Evolutionary conservation across 2,329 filamentous ascomycete species (phyloP).

Genomic region (Calonectria hongkongensis): DNA sequence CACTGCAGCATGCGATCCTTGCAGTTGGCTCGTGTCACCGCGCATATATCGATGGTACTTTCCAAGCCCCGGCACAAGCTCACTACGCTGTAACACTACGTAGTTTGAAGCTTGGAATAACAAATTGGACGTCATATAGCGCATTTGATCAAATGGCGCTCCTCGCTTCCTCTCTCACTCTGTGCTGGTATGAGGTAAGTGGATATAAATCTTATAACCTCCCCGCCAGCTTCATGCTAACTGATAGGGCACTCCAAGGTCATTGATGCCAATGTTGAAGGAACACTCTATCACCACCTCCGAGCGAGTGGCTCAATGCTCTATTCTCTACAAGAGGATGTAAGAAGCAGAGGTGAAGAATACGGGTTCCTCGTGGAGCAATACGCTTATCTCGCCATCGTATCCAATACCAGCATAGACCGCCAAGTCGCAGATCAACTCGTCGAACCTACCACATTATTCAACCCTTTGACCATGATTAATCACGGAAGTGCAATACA

Average conservation of each 20-base stretch:
- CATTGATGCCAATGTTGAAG: slow-evolving; percentile 31
- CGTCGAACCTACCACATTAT: slow-evolving; percentile 1
- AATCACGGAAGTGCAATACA: slow-evolving; percentile 11
- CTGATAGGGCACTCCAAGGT: slow-evolving; percentile 5
- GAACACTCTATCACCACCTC: slow-evolving; percentile 29
- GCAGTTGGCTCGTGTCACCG: slow-evolving; percentile 31
- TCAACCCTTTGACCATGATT: slow-evolving; percentile 2
- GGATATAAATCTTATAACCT: too few species aligned
- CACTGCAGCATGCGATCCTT: slow-evolving; percentile 32
- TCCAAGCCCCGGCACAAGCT: not conserved
- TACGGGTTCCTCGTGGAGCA: slow-evolving; percentile 34
- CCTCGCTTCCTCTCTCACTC: slow-evolving; percentile 14
- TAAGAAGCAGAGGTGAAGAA: not conserved
- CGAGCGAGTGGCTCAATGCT: slow-evolving; percentile 25
- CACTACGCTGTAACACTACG: slow-evolving; percentile 32
- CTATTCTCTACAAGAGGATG: not conserved
- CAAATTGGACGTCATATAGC: slow-evolving; percentile 5
- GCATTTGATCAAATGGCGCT: slow-evolving; percentile 10
- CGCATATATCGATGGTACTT: slow-evolving; percentile 11
- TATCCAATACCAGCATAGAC: slow-evolving; percentile 29
- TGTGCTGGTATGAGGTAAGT: slow-evolving; percentile 35
- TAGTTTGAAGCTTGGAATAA: slow-evolving; percentile 18
- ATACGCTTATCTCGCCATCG: slow-evolving; percentile 29
- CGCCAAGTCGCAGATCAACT: not conserved
- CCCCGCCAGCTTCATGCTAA: not conserved